phyloP scores from a whole-genome alignment of 306 rosid species.

The Rosa persica region DNA sequence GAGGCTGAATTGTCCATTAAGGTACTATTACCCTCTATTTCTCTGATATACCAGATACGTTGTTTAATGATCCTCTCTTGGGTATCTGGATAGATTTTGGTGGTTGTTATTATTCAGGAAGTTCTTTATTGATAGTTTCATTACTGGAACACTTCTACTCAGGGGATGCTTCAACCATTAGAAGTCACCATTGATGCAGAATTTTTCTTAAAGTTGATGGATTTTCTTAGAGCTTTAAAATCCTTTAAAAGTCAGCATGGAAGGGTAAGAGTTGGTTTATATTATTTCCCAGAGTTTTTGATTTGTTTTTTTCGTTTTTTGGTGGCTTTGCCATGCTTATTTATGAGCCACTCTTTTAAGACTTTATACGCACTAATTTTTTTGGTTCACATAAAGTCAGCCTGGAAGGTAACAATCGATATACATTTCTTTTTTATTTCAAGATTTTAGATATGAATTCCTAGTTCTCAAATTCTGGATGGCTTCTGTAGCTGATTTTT shows the following conservation, averaged over 20 bases:
- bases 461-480: no score
- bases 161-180: slow-evolving; percentile 71
- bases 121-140: slow-evolving; percentile 9
- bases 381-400: neutral
- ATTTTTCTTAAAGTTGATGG: slow-evolving; percentile 40
- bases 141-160: slow-evolving; percentile 24
- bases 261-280: slow-evolving; percentile 52
- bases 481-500: no score
- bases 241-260: slow-evolving; percentile 62
- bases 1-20: slow-evolving; percentile 59
- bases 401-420: neutral
- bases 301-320: neutral
- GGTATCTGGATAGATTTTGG: slow-evolving; percentile 9
- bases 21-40: slow-evolving; percentile 43
- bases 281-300: neutral
- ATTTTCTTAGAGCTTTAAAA: slow-evolving; percentile 53
- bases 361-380: neutral
- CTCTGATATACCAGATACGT: slow-evolving; percentile 19
- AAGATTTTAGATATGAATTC: no score
- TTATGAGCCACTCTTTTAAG: neutral
- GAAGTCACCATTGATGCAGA: slow-evolving; percentile 61
- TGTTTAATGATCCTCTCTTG: slow-evolving; percentile 24
- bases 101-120: neutral
- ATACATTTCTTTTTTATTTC: no score
- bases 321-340: neutral